Base-by-base conservation (phyloP, 371 early-diverging fungal genomes). In the Coemansia sp. region DNA sequence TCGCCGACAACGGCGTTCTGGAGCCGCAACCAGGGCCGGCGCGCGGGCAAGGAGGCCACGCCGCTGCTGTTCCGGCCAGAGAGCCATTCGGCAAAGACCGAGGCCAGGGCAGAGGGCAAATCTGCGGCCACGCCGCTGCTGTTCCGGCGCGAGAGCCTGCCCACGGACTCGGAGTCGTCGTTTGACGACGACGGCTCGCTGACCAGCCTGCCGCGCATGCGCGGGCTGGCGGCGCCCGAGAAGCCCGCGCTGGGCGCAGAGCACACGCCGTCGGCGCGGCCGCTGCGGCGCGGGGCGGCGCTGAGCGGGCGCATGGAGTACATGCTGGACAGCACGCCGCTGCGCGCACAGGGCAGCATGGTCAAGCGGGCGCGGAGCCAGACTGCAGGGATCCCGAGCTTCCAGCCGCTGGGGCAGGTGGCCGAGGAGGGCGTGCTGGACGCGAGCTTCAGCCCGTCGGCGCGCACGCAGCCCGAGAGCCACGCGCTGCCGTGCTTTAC, bases 401-500 rank as follows among this genome's bases (percentile, higher is more conserved):
- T 68, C 47, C 40, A 39, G 48, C 61, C 72, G 1, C 43, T 67
- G 36, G 11, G 42, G 36, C 49, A 67, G 52, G 63, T 55, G 35
- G 52, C 49, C 10, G 57, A 57, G 31, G 26, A 40, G n/a, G 3
- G 38, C 45, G 3, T 26, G 30, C 41, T 55, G 30, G 40, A 41
- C 26, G 14, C 56, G 7, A 40, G 14, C 57, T 64, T 68, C 36
- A 69, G 69, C 43, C 69, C 69, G 20, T 69, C 61, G 41, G 65
- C 68, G 10, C 53, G 59, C 48, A 45, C 66, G 41, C 75, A 69
- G 63, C 57, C 69, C 5, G 69, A 68, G 52, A 62, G 62, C 43
- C 66, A 77, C 36, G 54, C 59, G 42, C 76, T 80, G 11, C 80
- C 80, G 10, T 71, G 79, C 55, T 41, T 54, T 35, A 34, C 70